phyloP scores from a whole-genome alignment of 768 basidiomycete genomes.

The Ramaria rubella region DNA sequence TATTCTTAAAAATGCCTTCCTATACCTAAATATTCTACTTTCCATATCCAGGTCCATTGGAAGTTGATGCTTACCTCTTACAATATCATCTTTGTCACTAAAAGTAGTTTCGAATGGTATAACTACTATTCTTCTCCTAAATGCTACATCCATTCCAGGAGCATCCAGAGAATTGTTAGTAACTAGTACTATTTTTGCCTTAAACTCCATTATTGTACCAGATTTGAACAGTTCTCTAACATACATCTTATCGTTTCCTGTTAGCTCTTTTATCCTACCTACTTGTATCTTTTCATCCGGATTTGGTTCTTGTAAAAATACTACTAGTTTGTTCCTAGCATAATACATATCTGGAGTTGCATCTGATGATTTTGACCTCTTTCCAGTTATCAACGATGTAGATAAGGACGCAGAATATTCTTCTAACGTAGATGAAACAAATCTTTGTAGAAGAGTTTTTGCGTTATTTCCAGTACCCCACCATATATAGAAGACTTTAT shows the following conservation, averaged over 20 bases:
- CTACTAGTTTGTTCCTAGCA: not conserved
- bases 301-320: not conserved
- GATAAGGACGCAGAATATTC: not conserved
- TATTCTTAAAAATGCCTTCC: not conserved
- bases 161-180: not conserved
- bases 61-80: not conserved
- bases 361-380: not conserved
- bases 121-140: not conserved
- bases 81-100: not conserved
- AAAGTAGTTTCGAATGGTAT: not conserved
- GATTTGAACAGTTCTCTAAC: not conserved
- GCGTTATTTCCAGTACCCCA: not conserved
- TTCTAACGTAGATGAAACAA: not conserved
- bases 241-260: not conserved
- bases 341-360: not conserved
- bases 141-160: not conserved
- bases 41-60: not conserved
- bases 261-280: not conserved
- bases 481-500: not conserved
- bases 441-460: not conserved
- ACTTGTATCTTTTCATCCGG: not conserved
- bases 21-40: not conserved
- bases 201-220: not conserved
- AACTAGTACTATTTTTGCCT: not conserved
- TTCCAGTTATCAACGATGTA: not conserved